These are phyloP conservation scores for Suhomyces atakaporum DNA, from an alignment of 1,139 yeast genomes.

Conservation along the genomic window DNA sequence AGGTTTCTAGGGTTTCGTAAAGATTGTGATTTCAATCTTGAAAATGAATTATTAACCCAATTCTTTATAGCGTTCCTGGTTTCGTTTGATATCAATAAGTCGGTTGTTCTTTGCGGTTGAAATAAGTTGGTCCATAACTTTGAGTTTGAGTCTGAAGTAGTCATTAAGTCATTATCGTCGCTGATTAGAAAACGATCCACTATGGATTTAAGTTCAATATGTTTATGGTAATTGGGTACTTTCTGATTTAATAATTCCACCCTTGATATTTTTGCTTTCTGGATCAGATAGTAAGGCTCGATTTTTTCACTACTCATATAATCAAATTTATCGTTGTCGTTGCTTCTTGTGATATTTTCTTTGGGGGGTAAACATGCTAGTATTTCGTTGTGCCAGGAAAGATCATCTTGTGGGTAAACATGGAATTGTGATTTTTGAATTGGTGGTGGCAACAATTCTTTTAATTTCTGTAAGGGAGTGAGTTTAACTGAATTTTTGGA, in stretches of 20 bases:
- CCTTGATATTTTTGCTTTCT: slow-evolving; percentile 1
- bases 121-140: slow-evolving; percentile 48
- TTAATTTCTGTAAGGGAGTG: slow-evolving; percentile 23
- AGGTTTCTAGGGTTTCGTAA: slow-evolving; percentile 34
- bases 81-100: slow-evolving; percentile 36
- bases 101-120: slow-evolving; percentile 39
- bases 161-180: not conserved
- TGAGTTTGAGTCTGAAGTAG: slow-evolving; percentile 4
- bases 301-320: not conserved
- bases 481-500: slow-evolving; percentile 18
- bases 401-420: slow-evolving; percentile 13
- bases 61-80: slow-evolving; percentile 27
- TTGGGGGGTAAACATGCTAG: slow-evolving; percentile 1
- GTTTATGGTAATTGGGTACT: slow-evolving; percentile 16
- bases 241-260: slow-evolving; percentile 11
- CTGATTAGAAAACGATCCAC: slow-evolving; percentile 20
- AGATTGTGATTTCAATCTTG: slow-evolving; percentile 35
- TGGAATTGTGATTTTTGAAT: slow-evolving; percentile 20
- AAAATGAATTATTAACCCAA: slow-evolving; percentile 57
- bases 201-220: slow-evolving; percentile 25
- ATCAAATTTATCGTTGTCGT: not conserved
- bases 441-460: slow-evolving; percentile 19
- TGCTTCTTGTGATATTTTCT: not conserved
- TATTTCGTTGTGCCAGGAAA: slow-evolving; percentile 1
- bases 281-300: not conserved